Conservation (phyloP, 345 rosid genomes). For the Populus euphratica region DNA sequence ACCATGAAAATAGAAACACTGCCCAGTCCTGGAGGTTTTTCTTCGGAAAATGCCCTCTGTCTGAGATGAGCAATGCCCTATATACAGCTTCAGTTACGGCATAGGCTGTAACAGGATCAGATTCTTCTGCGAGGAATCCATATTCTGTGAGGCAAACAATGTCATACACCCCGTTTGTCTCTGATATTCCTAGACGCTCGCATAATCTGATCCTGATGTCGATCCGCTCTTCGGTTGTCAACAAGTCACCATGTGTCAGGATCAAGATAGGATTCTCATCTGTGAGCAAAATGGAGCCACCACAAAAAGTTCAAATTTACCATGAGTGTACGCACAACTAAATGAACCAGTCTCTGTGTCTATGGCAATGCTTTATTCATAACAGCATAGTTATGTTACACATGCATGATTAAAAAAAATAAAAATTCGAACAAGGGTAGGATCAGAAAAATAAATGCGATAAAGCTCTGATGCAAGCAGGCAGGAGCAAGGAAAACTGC, state of each 20-base stretch:
- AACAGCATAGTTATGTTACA: neutral
- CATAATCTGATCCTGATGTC: conserved; percentile 49
- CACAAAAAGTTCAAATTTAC: neutral
- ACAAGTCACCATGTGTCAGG: conserved; percentile 56
- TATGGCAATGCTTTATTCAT: neutral
- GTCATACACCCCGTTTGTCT: conserved; percentile 45
- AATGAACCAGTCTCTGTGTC: neutral
- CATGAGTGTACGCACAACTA: neutral
- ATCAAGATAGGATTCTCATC: conserved; percentile 55
- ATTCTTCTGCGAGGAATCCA: conserved; percentile 51
- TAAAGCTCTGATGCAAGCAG: neutral
- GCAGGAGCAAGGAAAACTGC: neutral
- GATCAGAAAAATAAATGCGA: neutral
- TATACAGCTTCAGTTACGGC: conserved; percentile 42
- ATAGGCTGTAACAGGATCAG: conserved; percentile 48
- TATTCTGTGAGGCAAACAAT: conserved; percentile 52
- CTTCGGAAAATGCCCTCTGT: conserved; percentile 45
- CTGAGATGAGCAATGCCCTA: conserved; percentile 53
- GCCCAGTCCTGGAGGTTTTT: conserved; percentile 36
- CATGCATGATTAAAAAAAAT: neutral
- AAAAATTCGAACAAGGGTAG: neutral
- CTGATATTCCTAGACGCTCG: conserved; percentile 35
- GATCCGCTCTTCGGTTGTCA: conserved; percentile 43
- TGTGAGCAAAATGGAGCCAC: conserved; percentile 12
- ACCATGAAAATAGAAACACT: conserved; percentile 25